A percentile compares a stretch with the other conserved stretches of the same genome.
Evolutionary conservation across 2,329 filamentous ascomycete species (phyloP).

Genomic region (Thelonectria discophora): DNA sequence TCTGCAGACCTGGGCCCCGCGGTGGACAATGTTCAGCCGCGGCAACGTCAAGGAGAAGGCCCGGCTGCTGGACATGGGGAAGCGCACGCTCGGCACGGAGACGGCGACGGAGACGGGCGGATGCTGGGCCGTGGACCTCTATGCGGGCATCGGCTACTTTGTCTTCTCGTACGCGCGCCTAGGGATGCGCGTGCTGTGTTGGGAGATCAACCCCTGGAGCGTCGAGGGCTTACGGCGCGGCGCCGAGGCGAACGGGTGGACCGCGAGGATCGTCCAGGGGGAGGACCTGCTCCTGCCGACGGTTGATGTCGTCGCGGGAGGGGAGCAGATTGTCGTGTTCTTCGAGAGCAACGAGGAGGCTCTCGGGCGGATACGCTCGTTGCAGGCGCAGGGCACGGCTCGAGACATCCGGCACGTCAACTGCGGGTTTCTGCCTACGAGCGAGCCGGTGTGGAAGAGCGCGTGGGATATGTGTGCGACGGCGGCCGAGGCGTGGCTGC

Average conservation of each 20-base stretch:
- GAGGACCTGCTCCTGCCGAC: slow-evolving; percentile 51
- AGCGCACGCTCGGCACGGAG: not conserved
- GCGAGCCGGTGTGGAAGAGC: slow-evolving; percentile 61
- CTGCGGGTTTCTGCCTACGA: slow-evolving; percentile 69
- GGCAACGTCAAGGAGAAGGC: slow-evolving; percentile 93
- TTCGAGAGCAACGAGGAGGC: slow-evolving; percentile 72
- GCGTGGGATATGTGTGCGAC: slow-evolving; percentile 57
- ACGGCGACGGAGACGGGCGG: slow-evolving; percentile 33
- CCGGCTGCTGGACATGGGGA: slow-evolving; percentile 68
- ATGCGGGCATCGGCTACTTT: slow-evolving; percentile 95
- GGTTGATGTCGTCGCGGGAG: slow-evolving; percentile 51
- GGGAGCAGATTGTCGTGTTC: slow-evolving; percentile 71
- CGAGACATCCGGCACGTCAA: slow-evolving; percentile 66
- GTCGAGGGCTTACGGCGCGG: slow-evolving; percentile 84
- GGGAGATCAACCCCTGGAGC: slow-evolving; percentile 91
- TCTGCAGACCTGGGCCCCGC: slow-evolving; percentile 84
- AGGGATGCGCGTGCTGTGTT: slow-evolving; percentile 80
- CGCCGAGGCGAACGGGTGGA: slow-evolving; percentile 74
- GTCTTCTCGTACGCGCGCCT: slow-evolving; percentile 81
- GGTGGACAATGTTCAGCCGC: slow-evolving; percentile 93
- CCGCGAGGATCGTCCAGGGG: slow-evolving; percentile 61
- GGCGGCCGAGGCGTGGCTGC: slow-evolving; percentile 61
- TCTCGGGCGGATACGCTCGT: slow-evolving; percentile 49
- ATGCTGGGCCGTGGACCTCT: slow-evolving; percentile 77
- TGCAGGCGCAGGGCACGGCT: slow-evolving; percentile 48